Conservation (phyloP, 2,329 filamentous ascomycete species). For the Madurella fahalii region DNA sequence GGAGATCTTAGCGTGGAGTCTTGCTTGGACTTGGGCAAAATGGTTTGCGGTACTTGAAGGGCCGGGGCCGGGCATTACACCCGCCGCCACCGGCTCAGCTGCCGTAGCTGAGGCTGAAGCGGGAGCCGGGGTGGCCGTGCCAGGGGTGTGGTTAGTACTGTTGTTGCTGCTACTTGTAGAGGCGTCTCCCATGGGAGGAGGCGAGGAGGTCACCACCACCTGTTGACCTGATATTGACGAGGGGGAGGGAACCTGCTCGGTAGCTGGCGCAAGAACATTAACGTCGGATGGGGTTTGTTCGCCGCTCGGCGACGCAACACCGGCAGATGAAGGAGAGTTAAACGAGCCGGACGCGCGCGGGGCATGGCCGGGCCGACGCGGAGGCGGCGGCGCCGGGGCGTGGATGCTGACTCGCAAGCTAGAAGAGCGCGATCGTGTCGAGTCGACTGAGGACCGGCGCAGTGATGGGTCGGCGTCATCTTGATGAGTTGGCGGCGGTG, state of each 20-base stretch:
- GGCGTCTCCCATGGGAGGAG: neutral
- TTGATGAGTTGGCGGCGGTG: conserved; percentile 21
- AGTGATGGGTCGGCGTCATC: conserved; percentile 36
- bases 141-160: conserved; percentile 4
- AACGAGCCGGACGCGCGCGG: conserved; percentile 30
- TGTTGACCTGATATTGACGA: neutral
- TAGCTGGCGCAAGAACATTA: neutral
- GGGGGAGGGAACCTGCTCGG: neutral
- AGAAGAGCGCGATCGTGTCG: conserved; percentile 43
- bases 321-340: conserved; percentile 16
- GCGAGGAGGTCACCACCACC: neutral
- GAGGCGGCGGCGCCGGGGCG: conserved; percentile 52
- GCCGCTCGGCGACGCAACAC: neutral
- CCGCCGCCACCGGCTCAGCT: neutral
- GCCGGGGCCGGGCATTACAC: neutral
- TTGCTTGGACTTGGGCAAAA: neutral
- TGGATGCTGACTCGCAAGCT: conserved; percentile 40
- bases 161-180: conserved; percentile 20
- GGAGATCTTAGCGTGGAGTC: conserved; percentile 25
- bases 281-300: neutral
- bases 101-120: neutral
- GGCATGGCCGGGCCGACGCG: conserved; percentile 44
- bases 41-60: neutral
- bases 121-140: neutral
- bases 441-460: conserved; percentile 49